These are phyloP conservation scores for Tillandsia leiboldiana DNA, from an alignment of 176 grass and related monocot genomes.

Conservation along the genomic window DNA sequence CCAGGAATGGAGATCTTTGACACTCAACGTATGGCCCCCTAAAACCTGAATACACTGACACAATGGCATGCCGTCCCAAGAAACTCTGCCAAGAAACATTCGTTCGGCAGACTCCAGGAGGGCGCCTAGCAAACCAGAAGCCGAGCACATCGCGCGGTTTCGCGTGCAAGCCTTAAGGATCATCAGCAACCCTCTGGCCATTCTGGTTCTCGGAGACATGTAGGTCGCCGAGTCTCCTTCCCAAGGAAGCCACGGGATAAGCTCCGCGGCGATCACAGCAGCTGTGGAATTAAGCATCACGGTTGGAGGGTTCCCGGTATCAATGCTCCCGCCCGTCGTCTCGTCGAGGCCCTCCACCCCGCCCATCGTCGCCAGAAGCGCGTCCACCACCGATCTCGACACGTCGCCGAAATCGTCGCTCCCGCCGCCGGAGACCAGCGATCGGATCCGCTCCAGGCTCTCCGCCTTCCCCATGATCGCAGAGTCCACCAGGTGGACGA, in stretches of 20 bases:
- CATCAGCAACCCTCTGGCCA: slow-evolving; percentile 44
- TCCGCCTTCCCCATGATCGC: slow-evolving; percentile 72
- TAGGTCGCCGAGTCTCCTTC: slow-evolving; percentile 45
- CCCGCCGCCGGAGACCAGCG: slow-evolving; percentile 28
- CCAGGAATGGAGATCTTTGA: slow-evolving; percentile 71
- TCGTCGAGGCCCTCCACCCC: slow-evolving; percentile 61
- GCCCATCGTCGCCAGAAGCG: slow-evolving; percentile 76
- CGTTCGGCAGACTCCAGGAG: slow-evolving; percentile 60
- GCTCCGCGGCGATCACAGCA: slow-evolving; percentile 43
- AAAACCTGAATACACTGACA: slow-evolving; percentile 72
- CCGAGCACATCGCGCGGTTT: slow-evolving; percentile 91
- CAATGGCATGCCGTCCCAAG: slow-evolving; percentile 55
- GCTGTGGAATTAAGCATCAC: slow-evolving; percentile 61
- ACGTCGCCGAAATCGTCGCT: slow-evolving; percentile 33
- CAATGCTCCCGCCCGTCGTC: slow-evolving; percentile 16
- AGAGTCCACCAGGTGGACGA: slow-evolving; percentile 57
- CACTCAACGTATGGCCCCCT: slow-evolving; percentile 64
- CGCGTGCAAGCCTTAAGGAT: slow-evolving; percentile 64
- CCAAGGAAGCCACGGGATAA: slow-evolving; percentile 59
- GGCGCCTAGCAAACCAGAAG: slow-evolving; percentile 46
- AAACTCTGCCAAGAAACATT: slow-evolving; percentile 34
- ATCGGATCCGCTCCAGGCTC: slow-evolving; percentile 30
- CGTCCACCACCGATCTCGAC: slow-evolving; percentile 57
- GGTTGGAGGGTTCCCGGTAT: slow-evolving; percentile 42
- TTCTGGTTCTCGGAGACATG: slow-evolving; percentile 69